Base-by-base conservation (phyloP, 441 rosid species). In the Manihot esculenta region DNA sequence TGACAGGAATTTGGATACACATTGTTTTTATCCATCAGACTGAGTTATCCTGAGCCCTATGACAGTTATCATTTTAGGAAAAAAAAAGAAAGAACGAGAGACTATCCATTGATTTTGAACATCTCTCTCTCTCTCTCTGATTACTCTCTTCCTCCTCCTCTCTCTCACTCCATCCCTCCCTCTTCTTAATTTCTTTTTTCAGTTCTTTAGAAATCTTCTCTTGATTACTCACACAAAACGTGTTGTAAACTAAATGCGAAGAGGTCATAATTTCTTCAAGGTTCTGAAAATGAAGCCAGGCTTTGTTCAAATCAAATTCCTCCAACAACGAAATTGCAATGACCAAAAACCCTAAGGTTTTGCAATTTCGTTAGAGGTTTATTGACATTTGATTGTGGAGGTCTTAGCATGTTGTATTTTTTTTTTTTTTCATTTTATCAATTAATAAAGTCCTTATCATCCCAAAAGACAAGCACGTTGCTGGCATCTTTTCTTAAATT, bases 11-110 rank as follows among this genome's bases (percentile, higher is more conserved):
- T 41, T 70, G 24, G 12, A 5, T 59, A 30, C 21, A 42, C 10
- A 58, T 33, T 61, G 26, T 63, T 68, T 41, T 60, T 70, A 45
- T 67, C 48, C 54, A n/a, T 13, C 51, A 27, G 38, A 45, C 12
- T 41, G 63, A 64, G 67, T 58, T 54, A 30, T 41, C 26, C 47
- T 49, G 15, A 62, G 18, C 64, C 15, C 66, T 21, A 14, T 60
- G 13, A 21, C 13, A 26, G 2, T 21, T 23, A 26, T 27, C 72
- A 7, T 56, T 26, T 20, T 3, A 24, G 23, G 23, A 15, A 14
- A 3, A 27, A 24, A 17, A n/a, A n/a, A n/a, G n/a, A n/a, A n/a
- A n/a, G n/a, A n/a, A 20, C 13, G 3, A 26, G 42, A 57, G 60
- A 20, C 18, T 50, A 26, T 62, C 10, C 18, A 5, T 24, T 49